Conservation (phyloP, 2,329 filamentous ascomycete species). For the Cercospora citrullina region DNA sequence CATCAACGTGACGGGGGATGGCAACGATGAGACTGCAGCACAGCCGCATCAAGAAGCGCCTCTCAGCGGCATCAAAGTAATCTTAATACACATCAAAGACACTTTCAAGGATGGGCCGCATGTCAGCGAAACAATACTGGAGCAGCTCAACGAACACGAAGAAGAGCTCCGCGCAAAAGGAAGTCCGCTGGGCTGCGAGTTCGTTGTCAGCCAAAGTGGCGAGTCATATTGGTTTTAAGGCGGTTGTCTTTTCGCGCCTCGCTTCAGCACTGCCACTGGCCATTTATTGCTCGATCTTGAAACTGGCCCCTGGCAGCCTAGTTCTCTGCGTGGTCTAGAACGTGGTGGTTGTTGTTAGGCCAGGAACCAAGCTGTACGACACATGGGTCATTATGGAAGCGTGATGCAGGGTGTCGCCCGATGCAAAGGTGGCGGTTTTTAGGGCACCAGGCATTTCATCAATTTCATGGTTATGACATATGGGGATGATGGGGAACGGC, state of each 20-base stretch:
- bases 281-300: not conserved
- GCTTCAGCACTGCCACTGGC: not conserved
- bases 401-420: not conserved
- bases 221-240: slow-evolving; percentile 55
- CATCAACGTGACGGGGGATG: slow-evolving; percentile 10
- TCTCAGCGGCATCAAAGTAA: slow-evolving; percentile 72
- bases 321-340: not conserved
- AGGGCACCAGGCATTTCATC: not conserved
- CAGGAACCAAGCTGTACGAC: not conserved
- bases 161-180: slow-evolving; percentile 46
- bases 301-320: not conserved
- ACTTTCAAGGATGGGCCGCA: slow-evolving; percentile 69
- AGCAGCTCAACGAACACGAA: slow-evolving; percentile 68
- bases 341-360: not conserved
- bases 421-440: not conserved
- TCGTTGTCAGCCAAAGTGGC: slow-evolving; percentile 68
- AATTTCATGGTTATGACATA: not conserved
- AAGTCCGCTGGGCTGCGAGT: slow-evolving; percentile 72
- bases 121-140: slow-evolving; percentile 66
- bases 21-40: not conserved
- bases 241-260: not conserved
- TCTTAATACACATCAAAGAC: slow-evolving; percentile 91
- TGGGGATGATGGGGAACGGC: not conserved
- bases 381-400: not conserved
- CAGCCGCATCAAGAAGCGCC: slow-evolving; percentile 43